Percentiles rank a stretch among this genome's conserved stretches.
These are phyloP conservation scores for Heliosperma pusillum DNA, from an alignment of 148 eudicot genomes.

Conservation along the genomic window DNA sequence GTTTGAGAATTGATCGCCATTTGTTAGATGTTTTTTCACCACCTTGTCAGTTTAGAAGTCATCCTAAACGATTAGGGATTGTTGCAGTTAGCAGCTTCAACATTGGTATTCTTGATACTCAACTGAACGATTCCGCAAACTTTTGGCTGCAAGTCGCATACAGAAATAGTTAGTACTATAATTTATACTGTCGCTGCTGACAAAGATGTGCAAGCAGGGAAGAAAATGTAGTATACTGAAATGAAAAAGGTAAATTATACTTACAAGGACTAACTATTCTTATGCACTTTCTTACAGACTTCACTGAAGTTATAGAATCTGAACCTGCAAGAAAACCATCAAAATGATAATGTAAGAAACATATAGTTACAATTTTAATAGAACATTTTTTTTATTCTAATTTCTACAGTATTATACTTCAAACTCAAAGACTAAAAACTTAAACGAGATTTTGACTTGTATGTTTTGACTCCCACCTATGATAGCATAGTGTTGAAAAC, in stretches of 20 bases:
- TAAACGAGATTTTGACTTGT: too few relatives aligned
- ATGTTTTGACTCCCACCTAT: too few relatives aligned
- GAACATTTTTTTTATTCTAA: too few relatives aligned
- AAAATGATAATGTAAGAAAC: not conserved
- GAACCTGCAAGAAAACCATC: slow-evolving; percentile 38
- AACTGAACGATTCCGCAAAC: slow-evolving; percentile 24
- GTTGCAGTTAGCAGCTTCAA: slow-evolving; percentile 25
- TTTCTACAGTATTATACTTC: too few relatives aligned
- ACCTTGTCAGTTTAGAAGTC: slow-evolving; percentile 20
- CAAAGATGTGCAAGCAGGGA: slow-evolving; percentile 7
- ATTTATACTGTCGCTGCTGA: not conserved
- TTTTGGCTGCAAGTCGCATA: slow-evolving; percentile 45
- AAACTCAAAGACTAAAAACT: too few relatives aligned
- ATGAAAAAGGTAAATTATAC: not conserved
- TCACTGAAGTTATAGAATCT: slow-evolving; percentile 57
- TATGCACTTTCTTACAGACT: slow-evolving; percentile 62
- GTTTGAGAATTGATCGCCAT: too few relatives aligned
- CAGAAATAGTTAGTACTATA: slow-evolving; percentile 1
- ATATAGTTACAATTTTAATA: too few relatives aligned
- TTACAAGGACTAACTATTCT: slow-evolving; percentile 75
- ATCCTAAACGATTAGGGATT: not conserved
- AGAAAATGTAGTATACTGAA: not conserved
- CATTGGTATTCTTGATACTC: slow-evolving; percentile 25
- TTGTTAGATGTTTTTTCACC: not conserved
- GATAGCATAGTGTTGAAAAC: too few relatives aligned